These are phyloP conservation scores for Curvularia lunata DNA, from an alignment of 2,329 filamentous ascomycete species.

Conservation along the genomic window DNA sequence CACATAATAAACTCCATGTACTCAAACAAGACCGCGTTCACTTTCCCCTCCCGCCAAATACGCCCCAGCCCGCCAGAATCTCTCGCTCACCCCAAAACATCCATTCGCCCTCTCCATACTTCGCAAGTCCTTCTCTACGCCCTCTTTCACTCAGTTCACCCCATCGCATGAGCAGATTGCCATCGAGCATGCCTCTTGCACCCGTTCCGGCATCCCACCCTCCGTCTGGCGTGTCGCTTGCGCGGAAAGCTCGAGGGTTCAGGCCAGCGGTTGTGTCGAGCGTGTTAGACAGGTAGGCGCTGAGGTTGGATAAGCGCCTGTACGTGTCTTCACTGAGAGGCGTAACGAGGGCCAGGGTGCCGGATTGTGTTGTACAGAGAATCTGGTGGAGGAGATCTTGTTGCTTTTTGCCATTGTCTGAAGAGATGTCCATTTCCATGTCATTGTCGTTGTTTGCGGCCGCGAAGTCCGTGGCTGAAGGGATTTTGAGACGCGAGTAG, in stretches of 20 bases:
- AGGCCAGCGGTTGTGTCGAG: constrained; percentile 79
- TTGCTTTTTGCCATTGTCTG: background rate
- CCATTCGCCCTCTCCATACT: constrained; percentile 72
- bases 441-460: constrained; percentile 34
- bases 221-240: constrained; percentile 49
- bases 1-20: background rate
- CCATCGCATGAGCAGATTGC: constrained; percentile 75
- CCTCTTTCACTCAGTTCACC: constrained; percentile 75
- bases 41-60: constrained; percentile 50
- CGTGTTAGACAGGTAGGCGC: constrained; percentile 77
- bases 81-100: constrained; percentile 75
- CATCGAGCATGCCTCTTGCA: constrained; percentile 76
- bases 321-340: constrained; percentile 81
- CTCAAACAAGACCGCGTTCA: background rate
- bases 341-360: constrained; percentile 76
- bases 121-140: constrained; percentile 73
- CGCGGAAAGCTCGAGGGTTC: constrained; percentile 81
- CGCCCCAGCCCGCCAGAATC: constrained; percentile 66
- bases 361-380: constrained; percentile 60
- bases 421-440: constrained; percentile 5
- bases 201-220: constrained; percentile 48
- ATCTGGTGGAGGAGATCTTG: constrained; percentile 37
- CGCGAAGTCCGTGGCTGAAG: constrained; percentile 38
- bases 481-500: constrained; percentile 65
- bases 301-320: constrained; percentile 79